phyloP scores from a whole-genome alignment of 768 basidiomycete genomes.

The Lactifluus pinguis region DNA sequence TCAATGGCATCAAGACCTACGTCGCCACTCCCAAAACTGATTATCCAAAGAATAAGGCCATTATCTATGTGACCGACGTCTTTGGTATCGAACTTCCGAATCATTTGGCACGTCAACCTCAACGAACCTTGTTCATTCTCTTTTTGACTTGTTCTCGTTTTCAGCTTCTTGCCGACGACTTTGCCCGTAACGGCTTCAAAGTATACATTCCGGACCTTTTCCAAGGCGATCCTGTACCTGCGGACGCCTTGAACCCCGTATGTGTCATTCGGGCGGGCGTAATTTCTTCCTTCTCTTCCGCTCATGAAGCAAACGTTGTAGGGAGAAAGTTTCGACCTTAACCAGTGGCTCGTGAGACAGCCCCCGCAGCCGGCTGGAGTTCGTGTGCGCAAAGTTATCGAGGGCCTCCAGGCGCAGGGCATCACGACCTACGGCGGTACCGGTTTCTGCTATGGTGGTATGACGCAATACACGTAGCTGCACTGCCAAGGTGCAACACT shows the following conservation, averaged over 20 bases:
- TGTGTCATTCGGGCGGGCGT: background rate
- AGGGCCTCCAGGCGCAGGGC: slow-evolving; percentile 26
- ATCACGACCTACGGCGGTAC: slow-evolving; percentile 24
- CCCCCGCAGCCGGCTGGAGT: slow-evolving; percentile 15
- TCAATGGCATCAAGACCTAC: slow-evolving; percentile 33
- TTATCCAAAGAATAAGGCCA: slow-evolving; percentile 32
- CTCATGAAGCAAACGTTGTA: background rate
- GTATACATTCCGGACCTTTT: slow-evolving; percentile 18
- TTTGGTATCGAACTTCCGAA: slow-evolving; percentile 31
- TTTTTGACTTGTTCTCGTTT: too few species aligned
- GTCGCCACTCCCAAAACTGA: slow-evolving; percentile 33
- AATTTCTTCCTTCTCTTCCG: background rate
- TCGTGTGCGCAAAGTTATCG: slow-evolving; percentile 21
- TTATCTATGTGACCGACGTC: slow-evolving; percentile 34
- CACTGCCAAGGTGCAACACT: background rate
- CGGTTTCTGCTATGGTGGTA: slow-evolving; percentile 25
- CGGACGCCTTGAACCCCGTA: slow-evolving; percentile 18
- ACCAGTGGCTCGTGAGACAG: slow-evolving; percentile 16
- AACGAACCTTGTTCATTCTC: background rate
- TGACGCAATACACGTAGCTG: background rate
- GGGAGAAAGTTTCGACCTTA: slow-evolving; percentile 2
- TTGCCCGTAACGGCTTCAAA: slow-evolving; percentile 31
- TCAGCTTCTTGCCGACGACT: slow-evolving; percentile 38
- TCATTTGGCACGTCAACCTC: slow-evolving; percentile 20
- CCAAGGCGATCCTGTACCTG: slow-evolving; percentile 22